Evolutionary conservation across 345 rosid species (phyloP), one percentile per base, ranked within the genome.

Genomic region (Salix caprea): DNA sequence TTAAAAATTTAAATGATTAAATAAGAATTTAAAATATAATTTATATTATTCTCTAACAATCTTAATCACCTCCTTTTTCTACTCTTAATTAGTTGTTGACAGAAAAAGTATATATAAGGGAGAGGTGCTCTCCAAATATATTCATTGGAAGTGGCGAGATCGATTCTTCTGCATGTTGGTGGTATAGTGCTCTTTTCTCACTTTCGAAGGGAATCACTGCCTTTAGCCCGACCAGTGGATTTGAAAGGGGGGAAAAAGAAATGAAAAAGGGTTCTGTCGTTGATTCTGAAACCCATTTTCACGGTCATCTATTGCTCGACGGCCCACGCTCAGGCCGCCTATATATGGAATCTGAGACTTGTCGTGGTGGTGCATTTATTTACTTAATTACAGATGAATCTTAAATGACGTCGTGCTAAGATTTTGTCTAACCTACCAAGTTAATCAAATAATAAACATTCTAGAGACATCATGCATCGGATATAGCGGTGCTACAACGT

Each of bases 211-310:
- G 80, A 79, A 75, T 77, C 50, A 19, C 73, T 32, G 68, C 74
- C 76, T 80, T 71, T 24, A 23, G 39, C 70, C 69, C 68, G 34
- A 26, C 69, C 48, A 65, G 67, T 79, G 73, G 69, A 72, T 72
- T 79, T 68, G 6, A 36, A 36, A 34, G 36, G 36, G 34, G 5
- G 5, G 5, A 0, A 4, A 32, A 32, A 34, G 77, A 48, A 74
- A 46, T 5, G 74, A 58, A 72, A 65, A 11, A 8, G 15, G 12
- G 39, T 12, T 26, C 58, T 76, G 56, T 78, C 19, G 32, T 60
- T 78, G 74, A 82, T 82, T 85, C 81, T 81, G 62, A 67, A 82
- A 74, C 40, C 76, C 62, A 39, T 75, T 26, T 75, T 65, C 26
- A 54, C 26, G 42, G 37, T 2, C 64, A 44, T 66, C 42, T 6